Base-by-base conservation (phyloP, 2,329 filamentous ascomycete genomes). In the Aspergillus intermedius region DNA sequence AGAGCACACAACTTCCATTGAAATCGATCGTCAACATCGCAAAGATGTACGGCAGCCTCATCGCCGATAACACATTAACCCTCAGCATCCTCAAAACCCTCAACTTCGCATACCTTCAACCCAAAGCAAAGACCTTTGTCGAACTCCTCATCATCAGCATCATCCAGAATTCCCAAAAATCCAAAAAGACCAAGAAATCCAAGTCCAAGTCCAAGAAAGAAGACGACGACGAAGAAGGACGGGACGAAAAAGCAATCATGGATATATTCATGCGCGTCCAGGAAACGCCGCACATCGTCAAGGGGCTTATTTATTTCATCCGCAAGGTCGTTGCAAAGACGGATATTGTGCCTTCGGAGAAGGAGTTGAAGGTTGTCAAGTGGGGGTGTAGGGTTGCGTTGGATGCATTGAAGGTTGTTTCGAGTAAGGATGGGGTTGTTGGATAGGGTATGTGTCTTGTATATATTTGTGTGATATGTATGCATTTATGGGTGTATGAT, bases 121-220 rank as follows among this genome's bases (percentile, higher is more conserved):
- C 81, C 6, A 90, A 86, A 69, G 88, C 88, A 0, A 82, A 79
- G 49, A 80, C 81, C 21, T 93, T 97, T 62, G 76, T 91, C 42
- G 89, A 96, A 66, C 74, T 93, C 6, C 71, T 96, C 56, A 75
- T 97, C 13, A 82, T 93, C 44, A 86, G 83, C 2, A 69, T 90
- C 10, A 80, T 97, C 28, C 76, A 88, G 42, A 80, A 85, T 57
- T 82, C 82, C 13, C 78, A 82, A 53, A 77, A 77, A 25, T 72
- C 76, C 47, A 70, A 60, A 22, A 47, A 50, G 30, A 12, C 19
- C 1, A 60, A 57, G 44, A 58, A 54, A 32, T 59, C 47, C 17
- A 58, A 56, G 10, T 62, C 65, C 47, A 58, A 17, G 6, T 3
- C 42, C n/a, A 58, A 60, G 5, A 56, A 53, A 12, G 60, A 60